phyloP scores from a whole-genome alignment of 1,139 yeast species.

The Yamadazyma pseudoaaseri region DNA sequence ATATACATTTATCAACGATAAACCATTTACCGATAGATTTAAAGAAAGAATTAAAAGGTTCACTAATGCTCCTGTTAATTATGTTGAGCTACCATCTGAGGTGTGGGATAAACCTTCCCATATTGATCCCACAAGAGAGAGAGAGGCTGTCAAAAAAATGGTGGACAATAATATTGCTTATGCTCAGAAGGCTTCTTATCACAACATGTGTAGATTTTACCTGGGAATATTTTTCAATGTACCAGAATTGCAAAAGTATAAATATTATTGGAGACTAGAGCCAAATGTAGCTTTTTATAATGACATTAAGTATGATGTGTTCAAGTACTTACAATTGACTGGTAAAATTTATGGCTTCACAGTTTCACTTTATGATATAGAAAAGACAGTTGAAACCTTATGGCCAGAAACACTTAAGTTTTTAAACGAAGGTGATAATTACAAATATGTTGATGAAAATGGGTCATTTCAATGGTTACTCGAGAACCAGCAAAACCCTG shows the following conservation, averaged over 20 bases:
- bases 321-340: slow-evolving; percentile 68
- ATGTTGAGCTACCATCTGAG: slow-evolving; percentile 53
- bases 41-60: slow-evolving; percentile 37
- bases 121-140: slow-evolving; percentile 48
- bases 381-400: slow-evolving; percentile 57
- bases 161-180: slow-evolving; percentile 55
- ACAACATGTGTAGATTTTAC: slow-evolving; percentile 67
- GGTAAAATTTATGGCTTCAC: slow-evolving; percentile 70
- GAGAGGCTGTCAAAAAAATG: slow-evolving; percentile 37
- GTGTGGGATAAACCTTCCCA: slow-evolving; percentile 66
- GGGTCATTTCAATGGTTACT: slow-evolving; percentile 74
- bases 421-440: slow-evolving; percentile 55
- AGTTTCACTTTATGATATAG: slow-evolving; percentile 65
- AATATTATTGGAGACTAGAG: slow-evolving; percentile 79
- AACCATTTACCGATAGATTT: slow-evolving; percentile 59
- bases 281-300: slow-evolving; percentile 71
- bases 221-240: slow-evolving; percentile 63
- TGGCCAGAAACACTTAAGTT: slow-evolving; percentile 71
- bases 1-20: slow-evolving; percentile 76
- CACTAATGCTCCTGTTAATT: slow-evolving; percentile 54
- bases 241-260: slow-evolving; percentile 50
- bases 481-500: slow-evolving; percentile 63
- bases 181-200: slow-evolving; percentile 63
- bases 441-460: slow-evolving; percentile 52
- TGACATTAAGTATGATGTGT: slow-evolving; percentile 71